Evolutionary conservation across 1,284 basidiomycete genomes (phyloP).

Genomic region (Ganoderma lingzhi): DNA sequence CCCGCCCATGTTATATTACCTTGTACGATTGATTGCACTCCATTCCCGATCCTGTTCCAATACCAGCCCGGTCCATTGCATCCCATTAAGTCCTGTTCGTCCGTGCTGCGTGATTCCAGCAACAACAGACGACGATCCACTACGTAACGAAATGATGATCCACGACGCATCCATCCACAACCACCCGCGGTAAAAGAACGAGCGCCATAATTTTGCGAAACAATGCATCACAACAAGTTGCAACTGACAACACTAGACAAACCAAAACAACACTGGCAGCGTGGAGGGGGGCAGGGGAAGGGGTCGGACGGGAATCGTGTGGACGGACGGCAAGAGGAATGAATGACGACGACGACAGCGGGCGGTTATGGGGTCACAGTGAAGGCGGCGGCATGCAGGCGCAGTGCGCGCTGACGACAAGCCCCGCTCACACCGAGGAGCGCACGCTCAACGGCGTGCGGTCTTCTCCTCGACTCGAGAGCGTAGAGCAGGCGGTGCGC

Average conservation of each 20-base stretch:
- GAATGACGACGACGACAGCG: background rate
- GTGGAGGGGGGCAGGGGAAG: conserved; percentile 6
- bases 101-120: background rate
- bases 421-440: conserved; percentile 34
- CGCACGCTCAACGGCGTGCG: conserved; percentile 18
- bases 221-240: conserved; percentile 42
- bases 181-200: conserved; percentile 6
- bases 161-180: background rate
- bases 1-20: background rate
- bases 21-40: conserved; percentile 6
- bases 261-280: conserved; percentile 35
- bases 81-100: background rate
- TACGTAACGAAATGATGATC: background rate
- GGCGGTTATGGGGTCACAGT: conserved; percentile 1
- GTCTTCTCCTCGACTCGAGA: conserved; percentile 31
- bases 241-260: conserved; percentile 39
- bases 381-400: conserved; percentile 7
- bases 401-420: conserved; percentile 10
- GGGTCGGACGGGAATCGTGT: background rate
- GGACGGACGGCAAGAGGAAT: background rate
- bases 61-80: conserved; percentile 4
- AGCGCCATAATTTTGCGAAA: conserved; percentile 27
- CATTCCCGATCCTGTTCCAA: conserved; percentile 7
- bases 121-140: background rate
- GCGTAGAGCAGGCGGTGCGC: conserved; percentile 23